Base-by-base conservation (phyloP, 2,329 filamentous ascomycete species). In the Diaporthe nobilis region DNA sequence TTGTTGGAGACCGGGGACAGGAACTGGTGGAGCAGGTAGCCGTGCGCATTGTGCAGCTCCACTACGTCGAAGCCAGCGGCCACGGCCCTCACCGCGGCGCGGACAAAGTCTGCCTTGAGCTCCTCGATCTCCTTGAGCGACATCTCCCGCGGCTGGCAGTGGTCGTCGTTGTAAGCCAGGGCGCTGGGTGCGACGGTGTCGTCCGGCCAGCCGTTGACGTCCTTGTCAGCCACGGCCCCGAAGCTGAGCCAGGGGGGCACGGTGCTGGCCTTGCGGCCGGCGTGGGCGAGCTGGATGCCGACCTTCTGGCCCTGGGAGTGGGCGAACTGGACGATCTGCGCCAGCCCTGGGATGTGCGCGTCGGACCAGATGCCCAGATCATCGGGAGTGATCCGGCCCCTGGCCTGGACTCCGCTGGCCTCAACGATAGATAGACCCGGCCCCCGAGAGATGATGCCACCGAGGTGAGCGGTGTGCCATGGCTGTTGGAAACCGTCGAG, bases 41-140 rank as follows among this genome's bases (percentile, higher is more conserved):
- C 94, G 80, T 97, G 94, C 0, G 94, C 95, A 79, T 89, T 90
- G 85, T 97, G 95, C 70, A 97, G 91, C 82, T 92, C 92, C 22
- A 94, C 87, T 5, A 90, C 90, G 79, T 94, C 92, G 77, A 93
- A 92, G 0, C 94, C 94, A 1, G 90, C 91, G 39, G 87, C 85
- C 2, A 94, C 82, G 0, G 93, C 88, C 20, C 90, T 85, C 78
- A 87, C 85, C 0, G 87, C 85, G 0, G 87, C 88, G 0, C 86
- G 88, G 1, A 87, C 88, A 84, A 89, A 95, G 3, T 90, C 90
- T 7, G 82, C 81, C 83, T 94, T 93, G 77, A 92, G 85, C 7
- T 89, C 82, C 75, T 90, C 87, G 75, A 96, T 95, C 58, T 95
- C 93, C 1, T 87, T 84, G 34, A 89, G 84, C 0, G 90, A 92